A percentile compares a stretch with the other conserved stretches of the same genome.
Conservation (phyloP, 1,139 yeast genomes). For the Geotrichum citri-aurantii region DNA sequence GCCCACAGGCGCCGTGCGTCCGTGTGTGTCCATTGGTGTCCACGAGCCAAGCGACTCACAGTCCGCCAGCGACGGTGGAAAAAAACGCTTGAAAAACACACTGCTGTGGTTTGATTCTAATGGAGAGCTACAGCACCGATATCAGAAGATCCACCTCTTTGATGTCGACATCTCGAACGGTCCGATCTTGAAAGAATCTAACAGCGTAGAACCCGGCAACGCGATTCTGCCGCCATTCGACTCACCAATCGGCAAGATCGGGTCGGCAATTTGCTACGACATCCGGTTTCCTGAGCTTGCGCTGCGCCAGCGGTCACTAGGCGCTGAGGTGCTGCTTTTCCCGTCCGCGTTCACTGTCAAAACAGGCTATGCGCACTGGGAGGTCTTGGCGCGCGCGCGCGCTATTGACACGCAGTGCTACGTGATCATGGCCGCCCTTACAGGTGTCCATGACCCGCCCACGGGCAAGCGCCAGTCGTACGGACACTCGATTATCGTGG, state of each 20-base stretch:
- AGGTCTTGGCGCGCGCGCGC: constrained; percentile 65
- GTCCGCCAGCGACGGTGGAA: constrained; percentile 18
- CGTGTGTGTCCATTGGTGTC: constrained; percentile 62
- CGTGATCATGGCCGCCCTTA: constrained; percentile 89
- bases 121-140: constrained; percentile 61
- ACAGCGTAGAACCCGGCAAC: constrained; percentile 76
- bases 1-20: constrained; percentile 29
- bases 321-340: constrained; percentile 72
- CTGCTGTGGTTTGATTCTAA: constrained; percentile 60
- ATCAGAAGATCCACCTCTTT: constrained; percentile 82
- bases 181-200: constrained; percentile 60
- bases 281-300: constrained; percentile 84
- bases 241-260: constrained; percentile 55
- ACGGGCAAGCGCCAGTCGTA: constrained; percentile 51
- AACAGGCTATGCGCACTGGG: constrained; percentile 93
- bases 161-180: constrained; percentile 70
- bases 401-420: constrained; percentile 86
- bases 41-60: constrained; percentile 63
- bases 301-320: constrained; percentile 53
- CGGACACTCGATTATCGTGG: constrained; percentile 81
- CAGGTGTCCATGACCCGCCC: constrained; percentile 58
- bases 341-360: constrained; percentile 92
- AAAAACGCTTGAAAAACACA: constrained; percentile 56
- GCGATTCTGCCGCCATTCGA: constrained; percentile 51
- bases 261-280: constrained; percentile 80